These are phyloP conservation scores for Xylariales sp. DNA, from an alignment of 2,329 filamentous ascomycete genomes.

Conservation along the genomic window DNA sequence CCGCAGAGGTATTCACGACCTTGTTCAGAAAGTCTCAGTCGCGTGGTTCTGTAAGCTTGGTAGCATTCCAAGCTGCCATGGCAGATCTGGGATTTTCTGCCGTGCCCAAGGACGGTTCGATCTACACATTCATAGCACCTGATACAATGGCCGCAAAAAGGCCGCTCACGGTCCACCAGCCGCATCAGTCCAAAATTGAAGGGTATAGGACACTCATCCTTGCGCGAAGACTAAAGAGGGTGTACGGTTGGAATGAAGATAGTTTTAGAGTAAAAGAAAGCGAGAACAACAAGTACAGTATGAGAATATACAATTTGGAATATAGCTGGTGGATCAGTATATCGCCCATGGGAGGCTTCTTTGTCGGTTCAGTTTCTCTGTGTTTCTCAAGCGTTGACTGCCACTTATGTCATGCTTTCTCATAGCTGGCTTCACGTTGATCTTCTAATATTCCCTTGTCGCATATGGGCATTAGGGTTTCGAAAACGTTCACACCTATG, in stretches of 20 bases:
- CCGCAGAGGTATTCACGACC: conserved; percentile 30
- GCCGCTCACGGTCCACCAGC: conserved; percentile 31
- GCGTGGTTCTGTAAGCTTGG: conserved; percentile 28
- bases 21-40: conserved; percentile 26
- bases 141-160: conserved; percentile 17
- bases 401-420: too few species aligned
- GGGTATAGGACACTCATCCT: conserved; percentile 22
- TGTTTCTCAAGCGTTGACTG: too few species aligned
- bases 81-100: conserved; percentile 35
- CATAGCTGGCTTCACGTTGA: too few species aligned
- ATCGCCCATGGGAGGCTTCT: too few species aligned
- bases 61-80: conserved; percentile 35
- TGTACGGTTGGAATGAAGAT: conserved; percentile 30
- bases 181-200: conserved; percentile 30
- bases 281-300: too few species aligned
- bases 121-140: conserved; percentile 33
- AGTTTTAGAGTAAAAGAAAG: too few species aligned
- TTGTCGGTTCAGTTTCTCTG: too few species aligned
- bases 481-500: too few species aligned
- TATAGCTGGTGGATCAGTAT: too few species aligned
- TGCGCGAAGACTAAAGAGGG: conserved; percentile 24
- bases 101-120: conserved; percentile 31
- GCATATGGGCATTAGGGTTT: too few species aligned
- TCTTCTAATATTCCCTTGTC: too few species aligned
- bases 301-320: too few species aligned